Evolutionary conservation across 1,284 basidiomycete genomes (phyloP).

Genomic region (Meripilus lineatus): DNA sequence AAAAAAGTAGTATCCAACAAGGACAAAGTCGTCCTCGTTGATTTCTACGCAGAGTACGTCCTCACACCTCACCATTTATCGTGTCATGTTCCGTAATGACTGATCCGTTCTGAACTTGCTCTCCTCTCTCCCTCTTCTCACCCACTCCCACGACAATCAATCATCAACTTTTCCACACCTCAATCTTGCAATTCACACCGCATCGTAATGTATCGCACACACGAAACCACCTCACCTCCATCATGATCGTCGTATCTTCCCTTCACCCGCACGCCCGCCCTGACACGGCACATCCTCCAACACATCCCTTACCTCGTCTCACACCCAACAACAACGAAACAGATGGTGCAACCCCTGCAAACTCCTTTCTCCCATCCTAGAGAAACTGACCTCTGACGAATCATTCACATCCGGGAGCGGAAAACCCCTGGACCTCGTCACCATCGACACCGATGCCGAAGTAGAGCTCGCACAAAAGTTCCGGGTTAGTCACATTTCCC

Average conservation of each 20-base stretch:
- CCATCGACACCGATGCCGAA: slow-evolving; percentile 59
- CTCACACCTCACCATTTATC: slow-evolving; percentile 1
- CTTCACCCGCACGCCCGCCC: not conserved
- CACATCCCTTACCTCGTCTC: not conserved
- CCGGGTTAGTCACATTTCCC: slow-evolving; percentile 33
- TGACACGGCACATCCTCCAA: not conserved
- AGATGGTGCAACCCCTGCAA: slow-evolving; percentile 78
- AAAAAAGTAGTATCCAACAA: slow-evolving; percentile 34
- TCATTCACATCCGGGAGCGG: slow-evolving; percentile 47
- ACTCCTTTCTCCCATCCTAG: slow-evolving; percentile 59
- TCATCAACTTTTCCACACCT: no score
- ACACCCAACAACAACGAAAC: not conserved
- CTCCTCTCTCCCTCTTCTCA: no score
- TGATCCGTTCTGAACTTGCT: no score
- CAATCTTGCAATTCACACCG: no score
- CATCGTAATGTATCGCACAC: no score
- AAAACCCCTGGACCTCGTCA: slow-evolving; percentile 59
- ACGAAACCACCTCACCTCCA: no score
- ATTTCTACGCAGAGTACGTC: slow-evolving; percentile 73
- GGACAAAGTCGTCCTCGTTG: slow-evolving; percentile 59
- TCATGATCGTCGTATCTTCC: no score
- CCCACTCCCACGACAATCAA: no score
- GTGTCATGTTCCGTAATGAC: not conserved
- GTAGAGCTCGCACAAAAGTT: slow-evolving; percentile 43
- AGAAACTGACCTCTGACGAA: slow-evolving; percentile 44